Base-by-base conservation (phyloP, 768 basidiomycete genomes). In the Xerocomellus amylosporus region DNA sequence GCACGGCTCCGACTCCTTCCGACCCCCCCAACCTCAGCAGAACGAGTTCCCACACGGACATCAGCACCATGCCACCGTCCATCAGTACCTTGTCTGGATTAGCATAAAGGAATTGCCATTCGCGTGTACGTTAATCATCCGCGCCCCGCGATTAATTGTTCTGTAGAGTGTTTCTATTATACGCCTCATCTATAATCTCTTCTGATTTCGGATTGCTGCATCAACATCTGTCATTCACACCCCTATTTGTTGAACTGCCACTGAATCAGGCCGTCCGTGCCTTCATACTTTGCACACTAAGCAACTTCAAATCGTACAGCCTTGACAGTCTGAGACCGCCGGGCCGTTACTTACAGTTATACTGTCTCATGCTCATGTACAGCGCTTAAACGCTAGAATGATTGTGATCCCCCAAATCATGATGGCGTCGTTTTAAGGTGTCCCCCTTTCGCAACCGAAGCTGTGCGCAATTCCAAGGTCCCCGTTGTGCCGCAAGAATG, bases 31-130 rank as follows among this genome's bases (percentile, higher is more conserved):
- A 22, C 41, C 19, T 51, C 22, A 47, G 45, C 15, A 46, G 2
- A 22, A 61, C 62, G 10, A 58, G 42, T 39, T 42, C 43, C 14
- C 50, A 46, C 17, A 45, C 53, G n/a, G 64, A 64, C 36, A 49
- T 66, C 5, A 61, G 47, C 40, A 61, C 54, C 20, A 57, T 62
- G 46, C 52, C 63, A 12, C 42, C 60, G 26, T 57, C 55, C 24
- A 40, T 54, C 24, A 60, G 58, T 22, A 50, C 50, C 4, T 44
- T 60, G 26, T 52, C 54, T 33, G 47, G 51, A 33, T 43, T 51
- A 8, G 40, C 44, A 36, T 54, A 31, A 10, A 19, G 7, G 7
- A 6, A 9, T 47, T 39, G 41, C 22, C n/a, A 19, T 54, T 54
- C 15, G 22, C 24, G 36, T 43, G 17, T 49, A 48, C 43, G 34